phyloP scores from a whole-genome alignment of 768 basidiomycete genomes.

The Phylloporus sp. region DNA sequence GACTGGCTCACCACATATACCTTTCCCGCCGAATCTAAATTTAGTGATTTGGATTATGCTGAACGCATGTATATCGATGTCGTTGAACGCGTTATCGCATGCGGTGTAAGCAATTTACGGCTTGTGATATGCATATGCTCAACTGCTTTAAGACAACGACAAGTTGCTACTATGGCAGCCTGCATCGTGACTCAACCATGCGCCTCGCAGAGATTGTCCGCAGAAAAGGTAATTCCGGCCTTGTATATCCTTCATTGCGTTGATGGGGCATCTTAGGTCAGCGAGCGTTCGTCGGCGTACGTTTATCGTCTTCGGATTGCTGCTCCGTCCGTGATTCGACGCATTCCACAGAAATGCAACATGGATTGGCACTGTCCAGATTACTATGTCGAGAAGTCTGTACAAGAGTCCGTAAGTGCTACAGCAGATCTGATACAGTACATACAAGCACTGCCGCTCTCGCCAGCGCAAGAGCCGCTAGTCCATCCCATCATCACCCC shows the following conservation, averaged over 20 bases:
- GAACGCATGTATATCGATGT: slow-evolving; percentile 62
- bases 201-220: slow-evolving; percentile 73
- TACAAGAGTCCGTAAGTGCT: slow-evolving; percentile 52
- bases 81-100: slow-evolving; percentile 65
- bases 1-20: slow-evolving; percentile 85
- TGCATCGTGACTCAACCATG: slow-evolving; percentile 80
- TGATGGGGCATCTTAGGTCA: slow-evolving; percentile 49
- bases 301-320: slow-evolving; percentile 22
- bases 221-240: slow-evolving; percentile 43
- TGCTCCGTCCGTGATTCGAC: slow-evolving; percentile 6
- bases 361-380: slow-evolving; percentile 61
- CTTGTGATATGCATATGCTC: slow-evolving; percentile 1
- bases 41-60: slow-evolving; percentile 68
- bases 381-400: slow-evolving; percentile 66
- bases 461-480: slow-evolving; percentile 44
- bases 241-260: neutral
- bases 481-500: slow-evolving; percentile 92
- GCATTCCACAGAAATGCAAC: slow-evolving; percentile 30
- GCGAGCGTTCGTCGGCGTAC: slow-evolving; percentile 80
- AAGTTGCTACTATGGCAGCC: slow-evolving; percentile 84
- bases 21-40: slow-evolving; percentile 84
- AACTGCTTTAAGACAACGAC: slow-evolving; percentile 69
- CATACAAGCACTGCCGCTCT: slow-evolving; percentile 53
- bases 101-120: slow-evolving; percentile 55
- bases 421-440: slow-evolving; percentile 66